phyloP scores from a whole-genome alignment of 176 grass and related monocot species.

The Puya raimondii region DNA sequence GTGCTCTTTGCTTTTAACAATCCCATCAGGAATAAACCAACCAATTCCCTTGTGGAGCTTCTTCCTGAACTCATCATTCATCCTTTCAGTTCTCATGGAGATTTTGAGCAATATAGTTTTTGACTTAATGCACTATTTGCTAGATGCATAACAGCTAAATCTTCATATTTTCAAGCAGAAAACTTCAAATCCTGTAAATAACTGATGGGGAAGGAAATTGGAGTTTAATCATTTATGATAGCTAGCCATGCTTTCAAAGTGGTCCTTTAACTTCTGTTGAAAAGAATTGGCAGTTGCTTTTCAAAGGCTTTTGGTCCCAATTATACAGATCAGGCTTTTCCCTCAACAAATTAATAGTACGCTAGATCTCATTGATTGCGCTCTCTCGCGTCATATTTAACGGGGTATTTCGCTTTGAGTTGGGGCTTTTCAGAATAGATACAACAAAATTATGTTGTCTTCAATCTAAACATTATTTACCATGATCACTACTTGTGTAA shows the following conservation, averaged over 20 bases:
- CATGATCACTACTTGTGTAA: background rate
- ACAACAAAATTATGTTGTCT: background rate
- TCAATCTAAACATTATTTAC: background rate
- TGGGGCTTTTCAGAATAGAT: background rate
- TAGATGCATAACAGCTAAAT: too few species aligned
- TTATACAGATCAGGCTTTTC: background rate
- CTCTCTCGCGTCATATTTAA: background rate
- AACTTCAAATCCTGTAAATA: background rate
- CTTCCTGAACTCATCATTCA: too few species aligned
- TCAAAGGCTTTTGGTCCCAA: background rate
- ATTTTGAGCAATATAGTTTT: too few species aligned
- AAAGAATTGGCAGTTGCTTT: background rate
- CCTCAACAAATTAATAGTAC: background rate
- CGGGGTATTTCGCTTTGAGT: background rate
- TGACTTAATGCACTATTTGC: too few species aligned
- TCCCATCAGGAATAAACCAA: too few species aligned
- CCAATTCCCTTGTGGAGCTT: too few species aligned
- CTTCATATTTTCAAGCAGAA: too few species aligned
- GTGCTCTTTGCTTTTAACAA: too few species aligned
- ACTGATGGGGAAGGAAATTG: background rate
- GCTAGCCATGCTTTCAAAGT: background rate
- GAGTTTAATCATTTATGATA: background rate
- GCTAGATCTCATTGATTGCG: background rate
- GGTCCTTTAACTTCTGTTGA: slow-evolving; percentile 13
- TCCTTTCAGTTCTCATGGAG: too few species aligned